Conservation (phyloP, 352 stramenopile species). For the Nothophytophthora sp. region DNA sequence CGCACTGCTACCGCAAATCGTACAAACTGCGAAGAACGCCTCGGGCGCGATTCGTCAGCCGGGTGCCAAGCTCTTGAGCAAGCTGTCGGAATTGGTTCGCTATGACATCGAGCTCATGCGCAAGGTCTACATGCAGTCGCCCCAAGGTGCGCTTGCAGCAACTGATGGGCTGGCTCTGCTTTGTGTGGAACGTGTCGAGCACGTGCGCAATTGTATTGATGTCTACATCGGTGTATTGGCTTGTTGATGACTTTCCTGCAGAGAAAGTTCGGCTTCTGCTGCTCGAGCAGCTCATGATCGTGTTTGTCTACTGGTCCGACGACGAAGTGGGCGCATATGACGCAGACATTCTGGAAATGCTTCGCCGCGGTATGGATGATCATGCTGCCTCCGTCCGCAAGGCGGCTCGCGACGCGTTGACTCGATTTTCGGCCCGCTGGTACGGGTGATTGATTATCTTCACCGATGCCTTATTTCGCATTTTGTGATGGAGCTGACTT, state of each 20-base stretch:
- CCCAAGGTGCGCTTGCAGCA: conserved; percentile 33
- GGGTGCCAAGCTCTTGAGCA: conserved; percentile 45
- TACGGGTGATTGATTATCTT: conserved; percentile 14
- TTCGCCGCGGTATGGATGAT: conserved; percentile 48
- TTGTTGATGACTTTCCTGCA: conserved; percentile 27
- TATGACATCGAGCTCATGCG: conserved; percentile 60
- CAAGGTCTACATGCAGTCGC: conserved; percentile 40
- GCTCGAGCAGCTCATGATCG: conserved; percentile 56
- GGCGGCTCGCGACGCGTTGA: conserved; percentile 47
- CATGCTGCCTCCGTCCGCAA: conserved; percentile 42
- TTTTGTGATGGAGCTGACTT: background rate
- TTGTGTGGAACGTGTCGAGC: too few relatives aligned
- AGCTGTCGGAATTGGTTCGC: conserved; percentile 55
- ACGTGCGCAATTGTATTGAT: too few relatives aligned
- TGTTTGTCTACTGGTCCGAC: conserved; percentile 57
- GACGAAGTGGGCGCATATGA: conserved; percentile 45
- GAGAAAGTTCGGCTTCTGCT: conserved; percentile 55
- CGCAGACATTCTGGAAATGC: conserved; percentile 51
- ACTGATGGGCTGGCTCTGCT: background rate
- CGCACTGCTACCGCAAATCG: conserved; percentile 47
- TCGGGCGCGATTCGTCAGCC: conserved; percentile 55
- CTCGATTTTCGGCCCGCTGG: conserved; percentile 47
- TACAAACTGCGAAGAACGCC: conserved; percentile 52
- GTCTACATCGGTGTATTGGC: too few relatives aligned
- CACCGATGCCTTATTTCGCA: background rate